Base-by-base conservation (phyloP, 805 yeast genomes). In the Teunomyces cretensis region DNA sequence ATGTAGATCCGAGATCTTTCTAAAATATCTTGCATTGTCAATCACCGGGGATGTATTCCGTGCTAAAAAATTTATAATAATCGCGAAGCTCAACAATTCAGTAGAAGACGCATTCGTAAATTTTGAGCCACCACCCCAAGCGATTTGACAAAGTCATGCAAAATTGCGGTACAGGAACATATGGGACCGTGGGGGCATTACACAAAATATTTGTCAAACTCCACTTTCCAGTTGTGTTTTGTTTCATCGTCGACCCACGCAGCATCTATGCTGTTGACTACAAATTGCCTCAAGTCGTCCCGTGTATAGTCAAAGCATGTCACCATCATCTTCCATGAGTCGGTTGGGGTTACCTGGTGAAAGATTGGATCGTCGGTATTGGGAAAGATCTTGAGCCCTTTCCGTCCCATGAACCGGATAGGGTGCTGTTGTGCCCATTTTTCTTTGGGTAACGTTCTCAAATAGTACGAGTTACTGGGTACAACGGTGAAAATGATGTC, bases 401-500 rank as follows among this genome's bases (percentile, higher is more conserved):
- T 26, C 12, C 5, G 9, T 3, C 9, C 28, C 28, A 26, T 26
- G 9, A 26, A 26, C 12, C 28, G 28, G 28, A 26, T 26, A 11
- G 9, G 28, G 9, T 26, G 28, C 28, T 26, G 6, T 8, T 22
- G 28, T 8, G 28, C 28, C 28, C 28, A 26, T 3, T 4, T 9
- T 9, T 26, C 12, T 13, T 56, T 59, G 12, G 50, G 46, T 9
- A 60, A 48, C 7, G 57, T 53, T 33, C 65, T 48, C 37, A 62
- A 39, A 36, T 61, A 62, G 47, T 62, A 62, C n/a, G 65, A 60
- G 44, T 62, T 61, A 2, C 64, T 58, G 12, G 65, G 65, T 30
- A 62, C 65, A 17, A 62, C 67, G 3, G 63, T 60, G 45, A 61
- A 56, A 1, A 59, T 44, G 5, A 49, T 47, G 14, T 50, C 39